These are phyloP conservation scores for Echeveria elegans DNA, from an alignment of 164 flowering plant species.

Conservation along the genomic window DNA sequence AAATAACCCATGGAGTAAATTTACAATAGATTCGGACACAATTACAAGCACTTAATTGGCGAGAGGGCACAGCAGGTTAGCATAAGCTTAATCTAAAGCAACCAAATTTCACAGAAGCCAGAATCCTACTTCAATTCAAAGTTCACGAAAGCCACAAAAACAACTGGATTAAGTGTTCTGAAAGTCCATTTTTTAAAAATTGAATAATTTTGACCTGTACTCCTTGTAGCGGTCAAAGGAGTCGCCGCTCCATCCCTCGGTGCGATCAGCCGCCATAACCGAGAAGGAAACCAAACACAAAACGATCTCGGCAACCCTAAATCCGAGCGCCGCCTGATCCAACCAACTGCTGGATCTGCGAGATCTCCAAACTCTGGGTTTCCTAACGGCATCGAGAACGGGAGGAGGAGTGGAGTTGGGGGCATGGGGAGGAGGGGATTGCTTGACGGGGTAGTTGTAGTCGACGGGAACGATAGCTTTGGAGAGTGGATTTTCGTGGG, in stretches of 20 bases:
- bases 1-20: too few species aligned
- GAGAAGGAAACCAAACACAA: constrained; percentile 79
- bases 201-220: constrained; percentile 34
- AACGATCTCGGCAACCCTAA: constrained; percentile 51
- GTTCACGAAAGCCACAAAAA: too few species aligned
- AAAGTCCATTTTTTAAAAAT: too few species aligned
- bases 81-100: not conserved
- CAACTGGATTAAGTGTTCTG: not conserved
- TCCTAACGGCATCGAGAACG: constrained; percentile 10
- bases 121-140: too few species aligned
- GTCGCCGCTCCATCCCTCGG: constrained; percentile 94
- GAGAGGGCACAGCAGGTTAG: too few species aligned
- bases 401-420: not conserved
- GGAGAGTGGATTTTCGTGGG: constrained; percentile 12
- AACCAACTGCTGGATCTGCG: constrained; percentile 18
- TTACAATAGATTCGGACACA: too few species aligned
- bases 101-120: not conserved
- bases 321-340: constrained; percentile 45
- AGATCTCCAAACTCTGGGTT: constrained; percentile 28
- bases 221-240: constrained; percentile 89
- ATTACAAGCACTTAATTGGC: too few species aligned
- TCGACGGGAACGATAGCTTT: constrained; percentile 25
- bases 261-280: constrained; percentile 88
- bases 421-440: not conserved
- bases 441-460: constrained; percentile 15